Conservation (phyloP, 2,329 filamentous ascomycete species). For the Fusarium armeniacum region DNA sequence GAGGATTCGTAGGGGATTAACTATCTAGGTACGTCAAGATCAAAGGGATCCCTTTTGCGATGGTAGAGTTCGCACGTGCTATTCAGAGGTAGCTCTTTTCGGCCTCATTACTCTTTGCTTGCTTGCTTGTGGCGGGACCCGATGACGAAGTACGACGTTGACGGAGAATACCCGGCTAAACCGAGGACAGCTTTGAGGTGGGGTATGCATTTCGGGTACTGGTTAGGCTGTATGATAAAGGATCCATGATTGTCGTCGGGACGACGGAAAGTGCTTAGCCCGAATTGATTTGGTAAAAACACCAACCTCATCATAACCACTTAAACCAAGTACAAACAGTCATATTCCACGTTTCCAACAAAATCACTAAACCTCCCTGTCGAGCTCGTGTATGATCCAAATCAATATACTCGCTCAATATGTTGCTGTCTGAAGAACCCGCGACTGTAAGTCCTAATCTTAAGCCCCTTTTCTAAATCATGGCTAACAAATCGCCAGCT, state of each 20-base stretch:
- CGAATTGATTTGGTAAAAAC: conserved; percentile 19
- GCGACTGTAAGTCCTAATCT: conserved; percentile 73
- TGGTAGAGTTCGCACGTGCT: conserved; percentile 28
- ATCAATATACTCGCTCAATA: conserved; percentile 62
- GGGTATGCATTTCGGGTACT: neutral
- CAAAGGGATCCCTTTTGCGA: neutral
- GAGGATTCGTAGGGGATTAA: conserved; percentile 3
- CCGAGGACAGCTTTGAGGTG: neutral
- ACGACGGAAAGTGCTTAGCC: conserved; percentile 42
- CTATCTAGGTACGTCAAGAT: conserved; percentile 3
- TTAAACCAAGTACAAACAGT: conserved; percentile 6
- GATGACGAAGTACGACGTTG: conserved; percentile 46
- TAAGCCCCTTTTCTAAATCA: neutral
- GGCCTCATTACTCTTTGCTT: conserved; percentile 29
- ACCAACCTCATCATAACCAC: conserved; percentile 22
- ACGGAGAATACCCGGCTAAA: conserved; percentile 42
- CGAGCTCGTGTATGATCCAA: neutral
- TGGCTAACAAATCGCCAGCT: conserved; percentile 67
- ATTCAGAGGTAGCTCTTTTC: conserved; percentile 36
- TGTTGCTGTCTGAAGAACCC: conserved; percentile 96
- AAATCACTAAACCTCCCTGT: neutral
- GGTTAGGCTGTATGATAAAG: conserved; percentile 1
- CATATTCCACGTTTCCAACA: neutral
- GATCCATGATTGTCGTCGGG: conserved; percentile 51
- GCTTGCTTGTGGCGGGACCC: conserved; percentile 44